Conservation (phyloP, 2,329 filamentous ascomycete species). For the Neopestalotiopsis sp. region DNA sequence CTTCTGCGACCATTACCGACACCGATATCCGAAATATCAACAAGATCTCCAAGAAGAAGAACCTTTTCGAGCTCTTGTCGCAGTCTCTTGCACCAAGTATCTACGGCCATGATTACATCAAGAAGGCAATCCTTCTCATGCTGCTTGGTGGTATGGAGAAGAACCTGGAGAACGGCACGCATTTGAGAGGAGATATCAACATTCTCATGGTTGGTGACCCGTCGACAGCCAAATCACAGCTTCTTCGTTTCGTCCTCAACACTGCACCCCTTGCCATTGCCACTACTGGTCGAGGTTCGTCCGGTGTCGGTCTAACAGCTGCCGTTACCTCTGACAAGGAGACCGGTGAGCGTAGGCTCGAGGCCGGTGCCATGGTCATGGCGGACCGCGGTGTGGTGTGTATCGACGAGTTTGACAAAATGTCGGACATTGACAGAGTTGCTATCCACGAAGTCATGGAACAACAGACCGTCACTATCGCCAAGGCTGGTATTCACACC, state of each 20-base stretch:
- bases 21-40: conserved; percentile 99
- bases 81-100: conserved; percentile 96
- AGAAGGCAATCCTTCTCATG: conserved; percentile 96
- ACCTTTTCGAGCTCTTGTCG: conserved; percentile 89
- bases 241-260: conserved; percentile 95
- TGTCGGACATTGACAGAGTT: conserved; percentile 97
- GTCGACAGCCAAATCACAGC: conserved; percentile 97
- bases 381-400: conserved; percentile 96
- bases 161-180: conserved; percentile 96
- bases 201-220: conserved; percentile 99
- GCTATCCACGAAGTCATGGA: conserved; percentile 99
- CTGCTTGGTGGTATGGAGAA: conserved; percentile 96
- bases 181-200: conserved; percentile 98
- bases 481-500: conserved; percentile 97
- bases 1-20: conserved; percentile 90
- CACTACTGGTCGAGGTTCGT: conserved; percentile 94
- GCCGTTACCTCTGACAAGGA: conserved; percentile 97
- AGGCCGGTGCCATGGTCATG: conserved; percentile 98
- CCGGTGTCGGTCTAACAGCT: conserved; percentile 95
- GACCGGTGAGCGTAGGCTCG: conserved; percentile 90
- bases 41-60: conserved; percentile 92
- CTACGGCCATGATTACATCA: conserved; percentile 95
- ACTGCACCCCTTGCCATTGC: conserved; percentile 96
- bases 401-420: conserved; percentile 99
- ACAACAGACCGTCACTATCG: conserved; percentile 98